These are phyloP conservation scores for Cutaneotrichosporon arboriforme DNA, from an alignment of 1,284 basidiomycete genomes.

Conservation along the genomic window DNA sequence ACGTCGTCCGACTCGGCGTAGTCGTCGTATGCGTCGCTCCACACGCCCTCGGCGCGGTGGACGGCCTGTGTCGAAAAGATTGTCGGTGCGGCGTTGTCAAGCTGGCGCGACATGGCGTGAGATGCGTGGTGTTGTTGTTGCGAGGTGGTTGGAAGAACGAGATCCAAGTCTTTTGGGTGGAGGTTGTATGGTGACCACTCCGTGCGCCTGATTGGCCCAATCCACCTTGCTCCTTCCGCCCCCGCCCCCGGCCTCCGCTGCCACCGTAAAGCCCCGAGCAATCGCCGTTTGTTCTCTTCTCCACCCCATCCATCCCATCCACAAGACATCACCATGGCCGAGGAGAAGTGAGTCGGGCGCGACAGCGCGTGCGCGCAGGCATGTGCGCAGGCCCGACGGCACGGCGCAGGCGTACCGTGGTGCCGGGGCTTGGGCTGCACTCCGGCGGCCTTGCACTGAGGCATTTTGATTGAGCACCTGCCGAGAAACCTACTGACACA, in stretches of 20 bases:
- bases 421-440: too few relatives aligned
- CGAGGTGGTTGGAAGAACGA: not conserved
- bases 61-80: constrained; percentile 33
- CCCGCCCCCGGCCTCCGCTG: too few relatives aligned
- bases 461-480: too few relatives aligned
- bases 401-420: too few relatives aligned
- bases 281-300: constrained; percentile 7
- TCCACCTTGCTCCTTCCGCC: not conserved
- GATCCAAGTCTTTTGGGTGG: not conserved
- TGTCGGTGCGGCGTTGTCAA: constrained; percentile 44
- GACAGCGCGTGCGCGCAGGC: not conserved
- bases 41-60: constrained; percentile 15
- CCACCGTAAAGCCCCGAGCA: constrained; percentile 16
- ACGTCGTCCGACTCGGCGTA: not conserved
- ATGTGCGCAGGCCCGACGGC: too few relatives aligned
- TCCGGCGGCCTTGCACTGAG: too few relatives aligned
- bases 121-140: not conserved
- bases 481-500: constrained; percentile 3
- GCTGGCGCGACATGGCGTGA: constrained; percentile 34
- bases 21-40: constrained; percentile 14
- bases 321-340: constrained; percentile 30
- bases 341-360: constrained; percentile 36
- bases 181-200: not conserved
- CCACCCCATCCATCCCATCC: not conserved
- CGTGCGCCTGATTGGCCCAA: not conserved